Conservation (phyloP, 176 grass and related monocot genomes). For the Oropetium thomaeum region DNA sequence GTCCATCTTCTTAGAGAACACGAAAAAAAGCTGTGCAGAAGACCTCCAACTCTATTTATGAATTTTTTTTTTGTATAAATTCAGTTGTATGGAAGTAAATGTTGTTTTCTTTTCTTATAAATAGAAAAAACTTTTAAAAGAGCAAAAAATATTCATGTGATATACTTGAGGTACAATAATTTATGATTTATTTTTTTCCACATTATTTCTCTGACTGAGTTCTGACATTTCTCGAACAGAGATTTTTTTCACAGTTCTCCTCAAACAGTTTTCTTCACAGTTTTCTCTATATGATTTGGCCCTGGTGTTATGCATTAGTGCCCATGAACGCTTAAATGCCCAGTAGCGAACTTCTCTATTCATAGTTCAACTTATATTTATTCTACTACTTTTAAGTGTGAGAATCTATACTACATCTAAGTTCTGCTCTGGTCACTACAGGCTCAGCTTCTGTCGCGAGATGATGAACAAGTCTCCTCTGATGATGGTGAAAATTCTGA, state of each 20-base stretch:
- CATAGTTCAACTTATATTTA: background rate
- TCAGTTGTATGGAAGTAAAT: background rate
- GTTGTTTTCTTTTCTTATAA: background rate
- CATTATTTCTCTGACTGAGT: background rate
- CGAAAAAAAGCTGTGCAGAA: background rate
- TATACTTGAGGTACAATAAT: background rate
- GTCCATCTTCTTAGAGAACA: background rate
- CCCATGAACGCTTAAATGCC: background rate
- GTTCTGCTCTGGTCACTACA: constrained; percentile 18
- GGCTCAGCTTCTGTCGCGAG: constrained; percentile 79
- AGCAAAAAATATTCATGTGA: background rate
- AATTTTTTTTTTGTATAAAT: background rate
- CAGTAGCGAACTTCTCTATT: background rate
- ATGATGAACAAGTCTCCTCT: constrained; percentile 52
- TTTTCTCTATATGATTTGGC: background rate
- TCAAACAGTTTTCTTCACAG: background rate
- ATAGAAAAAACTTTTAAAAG: background rate
- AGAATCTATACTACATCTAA: constrained; percentile 2
- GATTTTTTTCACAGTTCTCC: background rate
- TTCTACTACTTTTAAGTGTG: background rate
- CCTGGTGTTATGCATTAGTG: background rate
- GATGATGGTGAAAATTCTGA: constrained; percentile 47
- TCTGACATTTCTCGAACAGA: background rate
- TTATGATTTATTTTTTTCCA: background rate
- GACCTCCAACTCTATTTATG: background rate